Percentiles rank a stretch among this genome's conserved stretches.
These are phyloP conservation scores for Suhomyces emberorum DNA, from an alignment of 805 yeast species.

Conservation along the genomic window DNA sequence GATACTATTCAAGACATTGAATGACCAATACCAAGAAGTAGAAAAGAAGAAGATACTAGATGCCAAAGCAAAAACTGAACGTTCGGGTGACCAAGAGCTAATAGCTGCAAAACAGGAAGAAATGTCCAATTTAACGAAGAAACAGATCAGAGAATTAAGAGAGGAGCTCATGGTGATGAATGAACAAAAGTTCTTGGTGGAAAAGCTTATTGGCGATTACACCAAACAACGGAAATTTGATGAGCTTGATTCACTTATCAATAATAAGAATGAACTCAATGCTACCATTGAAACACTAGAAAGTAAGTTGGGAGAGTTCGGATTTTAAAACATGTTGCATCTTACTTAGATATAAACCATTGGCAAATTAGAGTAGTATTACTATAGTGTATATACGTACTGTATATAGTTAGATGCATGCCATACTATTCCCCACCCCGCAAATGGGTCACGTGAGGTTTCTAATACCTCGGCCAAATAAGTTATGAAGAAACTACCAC, in stretches of 20 bases:
- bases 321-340: no score
- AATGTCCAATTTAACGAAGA: conserved; percentile 37
- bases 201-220: conserved; percentile 57
- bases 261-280: conserved; percentile 56
- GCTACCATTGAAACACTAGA: conserved; percentile 47
- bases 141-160: conserved; percentile 54
- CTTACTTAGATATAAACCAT: no score
- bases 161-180: conserved; percentile 82
- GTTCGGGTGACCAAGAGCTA: not conserved
- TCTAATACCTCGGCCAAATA: no score
- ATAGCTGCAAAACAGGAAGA: not conserved
- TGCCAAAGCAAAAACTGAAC: conserved; percentile 1
- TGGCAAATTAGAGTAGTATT: no score
- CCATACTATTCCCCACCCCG: no score
- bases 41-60: conserved; percentile 21
- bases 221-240: conserved; percentile 73
- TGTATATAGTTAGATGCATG: no score
- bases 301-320: conserved; percentile 52
- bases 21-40: conserved; percentile 38
- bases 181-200: conserved; percentile 76
- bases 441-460: no score
- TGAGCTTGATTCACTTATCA: conserved; percentile 59
- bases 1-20: conserved; percentile 60
- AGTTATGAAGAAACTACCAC: no score
- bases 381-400: no score